Evolutionary conservation across 2,329 filamentous ascomycete genomes (phyloP).

Genomic region (Sordariomycetes sp.): DNA sequence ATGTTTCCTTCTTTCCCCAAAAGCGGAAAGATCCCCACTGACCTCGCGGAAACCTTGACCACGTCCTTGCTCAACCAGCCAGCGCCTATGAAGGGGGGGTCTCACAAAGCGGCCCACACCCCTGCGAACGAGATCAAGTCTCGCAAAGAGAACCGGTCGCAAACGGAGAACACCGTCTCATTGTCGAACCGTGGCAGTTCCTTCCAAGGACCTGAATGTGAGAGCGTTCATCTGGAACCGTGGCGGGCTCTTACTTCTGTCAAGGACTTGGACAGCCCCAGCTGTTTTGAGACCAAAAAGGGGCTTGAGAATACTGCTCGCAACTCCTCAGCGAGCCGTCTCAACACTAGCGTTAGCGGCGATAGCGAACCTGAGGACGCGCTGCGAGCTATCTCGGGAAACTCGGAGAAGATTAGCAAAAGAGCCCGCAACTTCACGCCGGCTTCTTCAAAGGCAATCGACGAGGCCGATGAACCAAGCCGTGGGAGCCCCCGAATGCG

Average conservation of each 20-base stretch:
- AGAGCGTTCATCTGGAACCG: too few relatives aligned
- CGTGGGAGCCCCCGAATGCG: constrained; percentile 15
- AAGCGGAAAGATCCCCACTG: constrained; percentile 13
- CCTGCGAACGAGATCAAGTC: constrained; percentile 30
- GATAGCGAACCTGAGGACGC: not conserved
- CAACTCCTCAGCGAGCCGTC: constrained; percentile 4
- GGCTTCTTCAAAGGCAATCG: constrained; percentile 32
- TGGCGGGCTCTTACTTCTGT: too few relatives aligned
- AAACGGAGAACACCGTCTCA: too few relatives aligned
- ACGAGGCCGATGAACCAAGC: constrained; percentile 36
- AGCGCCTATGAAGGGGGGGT: constrained; percentile 23
- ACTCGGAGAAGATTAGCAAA: constrained; percentile 29
- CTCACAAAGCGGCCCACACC: constrained; percentile 16
- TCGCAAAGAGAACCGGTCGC: constrained; percentile 31
- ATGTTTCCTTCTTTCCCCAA: constrained; percentile 11
- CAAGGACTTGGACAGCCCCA: too few relatives aligned
- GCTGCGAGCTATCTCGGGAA: constrained; percentile 7
- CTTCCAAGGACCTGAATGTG: too few relatives aligned
- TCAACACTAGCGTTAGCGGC: constrained; percentile 3
- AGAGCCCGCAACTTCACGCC: constrained; percentile 37
- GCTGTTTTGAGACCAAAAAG: too few relatives aligned
- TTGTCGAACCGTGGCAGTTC: too few relatives aligned
- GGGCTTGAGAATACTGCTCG: constrained; percentile 6
- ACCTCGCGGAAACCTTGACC: constrained; percentile 32
- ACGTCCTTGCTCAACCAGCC: constrained; percentile 40